phyloP scores from a whole-genome alignment of 345 rosid genomes.

The Geranium rotundifolium region DNA sequence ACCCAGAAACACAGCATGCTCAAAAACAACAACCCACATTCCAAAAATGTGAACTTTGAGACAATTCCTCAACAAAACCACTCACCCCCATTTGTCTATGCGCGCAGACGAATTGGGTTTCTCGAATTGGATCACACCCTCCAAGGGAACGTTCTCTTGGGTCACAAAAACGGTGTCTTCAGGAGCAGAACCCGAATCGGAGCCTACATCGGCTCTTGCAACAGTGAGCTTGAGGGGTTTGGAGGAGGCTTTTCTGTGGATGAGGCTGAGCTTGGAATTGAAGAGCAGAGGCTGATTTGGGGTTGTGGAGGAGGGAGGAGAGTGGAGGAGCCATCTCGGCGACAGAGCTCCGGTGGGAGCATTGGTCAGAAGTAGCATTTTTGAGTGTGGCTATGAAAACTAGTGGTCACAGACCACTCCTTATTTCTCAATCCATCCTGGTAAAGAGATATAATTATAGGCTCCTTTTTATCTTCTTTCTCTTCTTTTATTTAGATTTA shows the following conservation, averaged over 20 bases:
- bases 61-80: not conserved
- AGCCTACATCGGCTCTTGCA: slow-evolving; percentile 52
- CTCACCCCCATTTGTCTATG: slow-evolving; percentile 66
- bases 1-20: not conserved
- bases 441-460: too few relatives aligned
- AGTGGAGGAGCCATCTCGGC: slow-evolving; percentile 15
- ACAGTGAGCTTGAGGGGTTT: slow-evolving; percentile 24
- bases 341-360: slow-evolving; percentile 44
- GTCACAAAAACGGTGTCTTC: slow-evolving; percentile 46
- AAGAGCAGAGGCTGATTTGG: slow-evolving; percentile 21
- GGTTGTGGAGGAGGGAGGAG: slow-evolving; percentile 24
- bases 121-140: slow-evolving; percentile 90
- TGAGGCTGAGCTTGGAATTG: slow-evolving; percentile 16
- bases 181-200: slow-evolving; percentile 24
- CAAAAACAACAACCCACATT: not conserved
- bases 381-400: not conserved
- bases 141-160: slow-evolving; percentile 60
- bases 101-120: slow-evolving; percentile 43
- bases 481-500: too few relatives aligned
- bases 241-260: slow-evolving; percentile 8
- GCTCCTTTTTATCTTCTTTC: too few relatives aligned
- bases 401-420: too few relatives aligned
- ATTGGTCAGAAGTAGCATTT: slow-evolving; percentile 44
- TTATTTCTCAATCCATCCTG: too few relatives aligned
- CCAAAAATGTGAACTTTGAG: not conserved